Evolutionary conservation across 345 rosid species (phyloP).

Genomic region (Punica granatum): DNA sequence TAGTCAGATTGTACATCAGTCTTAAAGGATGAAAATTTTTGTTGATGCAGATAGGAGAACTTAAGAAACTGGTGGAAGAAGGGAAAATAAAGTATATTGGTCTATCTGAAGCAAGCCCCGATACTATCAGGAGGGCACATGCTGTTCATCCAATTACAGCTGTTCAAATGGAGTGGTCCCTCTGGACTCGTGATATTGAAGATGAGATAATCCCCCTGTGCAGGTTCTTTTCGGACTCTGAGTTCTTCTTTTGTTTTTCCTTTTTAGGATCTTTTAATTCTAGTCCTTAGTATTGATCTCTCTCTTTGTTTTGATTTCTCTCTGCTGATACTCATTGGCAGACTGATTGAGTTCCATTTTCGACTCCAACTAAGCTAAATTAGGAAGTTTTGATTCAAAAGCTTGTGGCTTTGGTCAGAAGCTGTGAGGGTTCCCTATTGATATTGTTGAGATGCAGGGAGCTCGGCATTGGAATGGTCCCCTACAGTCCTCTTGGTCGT

Average conservation of each 20-base stretch:
- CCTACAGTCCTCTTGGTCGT: slow-evolving; percentile 50
- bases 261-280: no score
- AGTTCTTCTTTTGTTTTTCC: no score
- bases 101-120: slow-evolving; percentile 46
- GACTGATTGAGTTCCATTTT: no score
- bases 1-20: background rate
- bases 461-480: slow-evolving; percentile 49
- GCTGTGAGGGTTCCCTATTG: background rate
- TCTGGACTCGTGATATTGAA: slow-evolving; percentile 58
- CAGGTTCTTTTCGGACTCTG: slow-evolving; percentile 24
- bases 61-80: slow-evolving; percentile 52
- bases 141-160: slow-evolving; percentile 59
- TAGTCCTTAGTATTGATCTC: no score
- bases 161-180: slow-evolving; percentile 59
- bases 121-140: slow-evolving; percentile 53
- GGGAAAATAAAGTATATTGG: slow-evolving; percentile 49
- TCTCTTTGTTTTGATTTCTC: no score
- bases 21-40: background rate
- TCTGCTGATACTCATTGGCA: no score
- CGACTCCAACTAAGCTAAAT: no score
- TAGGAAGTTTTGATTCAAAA: no score
- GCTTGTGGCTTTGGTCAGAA: no score
- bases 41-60: slow-evolving; percentile 37
- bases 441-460: slow-evolving; percentile 19
- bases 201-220: slow-evolving; percentile 44